Evolutionary conservation across 768 basidiomycete species (phyloP).

Genomic region (Pulveroboletus sp.): DNA sequence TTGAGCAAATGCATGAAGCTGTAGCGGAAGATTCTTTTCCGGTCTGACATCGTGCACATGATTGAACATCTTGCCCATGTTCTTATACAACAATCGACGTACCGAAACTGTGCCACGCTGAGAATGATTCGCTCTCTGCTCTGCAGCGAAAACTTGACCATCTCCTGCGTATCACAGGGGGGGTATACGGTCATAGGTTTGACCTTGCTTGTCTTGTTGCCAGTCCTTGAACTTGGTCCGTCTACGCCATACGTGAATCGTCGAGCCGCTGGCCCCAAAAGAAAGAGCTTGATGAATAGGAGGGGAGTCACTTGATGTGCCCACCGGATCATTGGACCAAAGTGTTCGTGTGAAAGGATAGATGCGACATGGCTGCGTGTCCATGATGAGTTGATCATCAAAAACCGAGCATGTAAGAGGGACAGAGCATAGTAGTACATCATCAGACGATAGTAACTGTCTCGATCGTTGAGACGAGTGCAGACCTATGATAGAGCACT

Average conservation of each 20-base stretch:
- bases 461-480: background rate
- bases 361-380: constrained; percentile 79
- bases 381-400: constrained; percentile 97
- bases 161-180: constrained; percentile 81
- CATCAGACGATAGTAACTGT: constrained; percentile 84
- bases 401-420: constrained; percentile 65
- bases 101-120: constrained; percentile 94
- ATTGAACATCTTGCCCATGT: background rate
- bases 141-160: constrained; percentile 52
- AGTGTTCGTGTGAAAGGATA: constrained; percentile 51
- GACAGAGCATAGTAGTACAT: constrained; percentile 78
- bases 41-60: constrained; percentile 48
- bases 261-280: no score
- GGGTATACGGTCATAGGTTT: constrained; percentile 67
- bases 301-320: constrained; percentile 42
- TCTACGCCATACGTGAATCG: no score
- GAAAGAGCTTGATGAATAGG: constrained; percentile 31
- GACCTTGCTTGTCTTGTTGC: background rate
- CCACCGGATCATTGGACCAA: constrained; percentile 45
- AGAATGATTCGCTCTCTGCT: constrained; percentile 62
- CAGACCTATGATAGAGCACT: constrained; percentile 2
- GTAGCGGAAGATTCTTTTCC: constrained; percentile 88
- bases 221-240: background rate
- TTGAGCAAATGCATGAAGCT: constrained; percentile 63
- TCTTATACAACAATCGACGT: constrained; percentile 11